Base-by-base conservation (phyloP, 2,329 filamentous ascomycete species). In the Aspergillus fructus region DNA sequence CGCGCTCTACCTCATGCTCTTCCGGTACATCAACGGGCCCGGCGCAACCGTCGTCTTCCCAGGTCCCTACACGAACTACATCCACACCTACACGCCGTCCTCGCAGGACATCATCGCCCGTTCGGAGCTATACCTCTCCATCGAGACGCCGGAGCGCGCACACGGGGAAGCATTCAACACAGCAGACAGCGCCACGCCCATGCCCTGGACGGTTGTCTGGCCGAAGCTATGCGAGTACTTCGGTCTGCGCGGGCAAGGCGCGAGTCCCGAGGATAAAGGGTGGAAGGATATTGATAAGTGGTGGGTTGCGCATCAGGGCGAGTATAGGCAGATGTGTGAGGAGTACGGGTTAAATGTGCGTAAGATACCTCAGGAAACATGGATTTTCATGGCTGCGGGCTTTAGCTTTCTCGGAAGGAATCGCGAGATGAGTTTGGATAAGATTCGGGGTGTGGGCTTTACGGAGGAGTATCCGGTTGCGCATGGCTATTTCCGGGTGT, bases 1-100 rank as follows among this genome's bases (percentile, higher is more conserved):
- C 0, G 74, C 68, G 4, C 68, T 73, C 2, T 78, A 74, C 56
- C 71, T 78, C 3, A 64, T 68, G 0, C 65, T 78, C 0, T 77
- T 71, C 60, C 64, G 66, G 3, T 68, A 70, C 19, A 60, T 77
- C 5, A 64, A 78, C 30, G 76, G 75, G 2, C 60, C 67, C 34
- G 74, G 71, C 1, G 69, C 71, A 9, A 65, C 68, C 21, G 71
- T 72, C 4, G 53, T 61, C 4, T 78, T 77, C 55, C 76, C 74
- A 0, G 76, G 75, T 7, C 71, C 68, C 0, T 64, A 70, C 37
- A 64, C 65, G 50, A 73, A 68, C 27, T 78, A 67, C 62, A 58
- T 55, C 5, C 68, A 67, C 40, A 66, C 69, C 12, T 69, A 66
- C 62, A 78, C 73, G 33, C 70, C 75, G 58, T 73, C 70, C 2